A percentile compares a stretch with the other conserved stretches of the same genome.
phyloP scores from a whole-genome alignment of 2,329 filamentous ascomycete genomes.

The Sarocladium oryzae region DNA sequence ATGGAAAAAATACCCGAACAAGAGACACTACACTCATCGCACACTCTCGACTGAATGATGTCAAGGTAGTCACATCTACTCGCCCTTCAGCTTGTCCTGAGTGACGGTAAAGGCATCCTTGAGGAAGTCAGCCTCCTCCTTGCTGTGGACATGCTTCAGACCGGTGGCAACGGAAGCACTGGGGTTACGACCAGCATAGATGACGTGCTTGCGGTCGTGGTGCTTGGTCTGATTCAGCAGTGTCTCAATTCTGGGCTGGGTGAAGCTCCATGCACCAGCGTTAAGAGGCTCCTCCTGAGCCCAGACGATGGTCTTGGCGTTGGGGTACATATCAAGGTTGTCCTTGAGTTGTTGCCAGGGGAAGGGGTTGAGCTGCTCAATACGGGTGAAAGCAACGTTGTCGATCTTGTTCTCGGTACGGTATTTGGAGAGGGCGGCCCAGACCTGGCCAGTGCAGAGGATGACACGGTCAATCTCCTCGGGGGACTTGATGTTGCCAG shows the following conservation, averaged over 20 bases:
- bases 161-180: slow-evolving; percentile 93
- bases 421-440: slow-evolving; percentile 83
- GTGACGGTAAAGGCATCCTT: slow-evolving; percentile 57
- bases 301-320: slow-evolving; percentile 97
- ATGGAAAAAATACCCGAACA: background rate
- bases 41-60: background rate
- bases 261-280: slow-evolving; percentile 93
- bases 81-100: slow-evolving; percentile 65
- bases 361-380: slow-evolving; percentile 98
- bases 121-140: slow-evolving; percentile 86
- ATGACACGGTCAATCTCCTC: slow-evolving; percentile 92
- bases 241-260: slow-evolving; percentile 96
- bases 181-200: slow-evolving; percentile 92
- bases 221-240: slow-evolving; percentile 87
- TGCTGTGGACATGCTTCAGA: slow-evolving; percentile 78
- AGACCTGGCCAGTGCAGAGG: slow-evolving; percentile 92
- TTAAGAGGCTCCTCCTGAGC: slow-evolving; percentile 96
- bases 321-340: slow-evolving; percentile 94
- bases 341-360: slow-evolving; percentile 95
- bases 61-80: slow-evolving; percentile 31
- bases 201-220: slow-evolving; percentile 90
- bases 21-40: background rate
- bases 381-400: slow-evolving; percentile 86
- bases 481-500: slow-evolving; percentile 64
- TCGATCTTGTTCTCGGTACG: slow-evolving; percentile 80